Base-by-base conservation (phyloP, 441 rosid genomes). In the Iberis amara region DNA sequence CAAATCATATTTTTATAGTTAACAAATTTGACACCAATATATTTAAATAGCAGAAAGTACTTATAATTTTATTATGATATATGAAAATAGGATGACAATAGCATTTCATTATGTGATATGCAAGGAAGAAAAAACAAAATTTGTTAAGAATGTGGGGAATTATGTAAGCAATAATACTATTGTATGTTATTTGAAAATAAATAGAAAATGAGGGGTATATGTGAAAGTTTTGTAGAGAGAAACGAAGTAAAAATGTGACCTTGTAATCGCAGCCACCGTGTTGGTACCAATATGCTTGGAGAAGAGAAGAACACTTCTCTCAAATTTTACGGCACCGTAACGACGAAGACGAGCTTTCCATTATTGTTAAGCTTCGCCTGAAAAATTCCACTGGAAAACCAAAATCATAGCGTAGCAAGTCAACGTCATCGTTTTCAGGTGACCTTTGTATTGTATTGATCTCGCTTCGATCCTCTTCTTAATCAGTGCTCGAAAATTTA, bases 251-350 rank as follows among this genome's bases (percentile, higher is more conserved):
- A 39, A 14, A 26, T 50, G 40, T 9, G 47, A 64, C 69, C 58
- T 64, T 56, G 52, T 45, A 47, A 24, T 56, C 15, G 64, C 59
- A 51, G 64, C 59, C 63, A 30, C 41, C 48, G 58, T 42, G 58
- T 43, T 54, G 30, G 12, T 46, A 47, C n/a, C n/a, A 64, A 48
- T 12, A 43, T 65, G 69, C 41, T 65, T 57, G 64, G 69, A 65
- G 64, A 38, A 54, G 49, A 56, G 52, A 10, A 44, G 63, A 44
- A 65, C 3, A 12, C 47, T 50, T 64, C 57, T 57, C 63, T 57
- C 61, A 39, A 14, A 7, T 39, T 11, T 30, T 28, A 47, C 14
- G 24, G 11, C n/a, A n/a, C n/a, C n/a, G n/a, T n/a, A 24, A 24
- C 2, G 63, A 64, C 40, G 64, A 49, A 36, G 57, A 57, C 63